A percentile compares a stretch with the other conserved stretches of the same genome.
These are phyloP conservation scores for Podila epicladia DNA, from an alignment of 192 early-diverging fungal species.

Conservation along the genomic window DNA sequence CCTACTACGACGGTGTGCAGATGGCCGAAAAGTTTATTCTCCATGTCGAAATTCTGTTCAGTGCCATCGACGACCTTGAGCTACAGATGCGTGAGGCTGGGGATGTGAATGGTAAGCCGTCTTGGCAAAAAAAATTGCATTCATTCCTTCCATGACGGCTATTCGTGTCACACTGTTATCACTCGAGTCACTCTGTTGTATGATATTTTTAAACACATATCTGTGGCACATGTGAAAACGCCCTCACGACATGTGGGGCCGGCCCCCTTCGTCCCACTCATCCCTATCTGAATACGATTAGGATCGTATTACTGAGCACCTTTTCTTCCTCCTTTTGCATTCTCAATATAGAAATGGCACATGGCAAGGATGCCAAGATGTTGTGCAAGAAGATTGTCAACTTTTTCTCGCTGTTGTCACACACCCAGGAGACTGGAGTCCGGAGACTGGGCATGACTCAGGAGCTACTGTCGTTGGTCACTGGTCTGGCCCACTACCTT, in stretches of 20 bases:
- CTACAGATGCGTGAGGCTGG: conserved; percentile 52
- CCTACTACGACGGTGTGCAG: conserved; percentile 82
- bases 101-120: conserved; percentile 19
- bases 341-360: conserved; percentile 45
- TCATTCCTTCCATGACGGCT: no score
- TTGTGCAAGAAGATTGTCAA: conserved; percentile 94
- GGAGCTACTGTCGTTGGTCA: conserved; percentile 90
- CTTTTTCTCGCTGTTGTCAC: conserved; percentile 91
- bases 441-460: conserved; percentile 74
- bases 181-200: no score
- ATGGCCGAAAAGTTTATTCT: conserved; percentile 89
- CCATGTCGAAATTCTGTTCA: conserved; percentile 93
- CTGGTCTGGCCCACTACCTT: conserved; percentile 90
- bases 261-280: no score
- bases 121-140: no score
- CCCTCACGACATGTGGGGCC: no score
- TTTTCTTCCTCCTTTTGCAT: not conserved
- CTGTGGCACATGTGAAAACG: no score
- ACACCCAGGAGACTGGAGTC: conserved; percentile 69
- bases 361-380: conserved; percentile 92
- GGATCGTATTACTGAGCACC: not conserved
- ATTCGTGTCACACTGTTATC: no score
- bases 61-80: conserved; percentile 89
- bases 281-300: not conserved
- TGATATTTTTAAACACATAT: no score